Conservation (phyloP, 495 filamentous ascomycete genomes). For the Aspergillus hancockii region DNA sequence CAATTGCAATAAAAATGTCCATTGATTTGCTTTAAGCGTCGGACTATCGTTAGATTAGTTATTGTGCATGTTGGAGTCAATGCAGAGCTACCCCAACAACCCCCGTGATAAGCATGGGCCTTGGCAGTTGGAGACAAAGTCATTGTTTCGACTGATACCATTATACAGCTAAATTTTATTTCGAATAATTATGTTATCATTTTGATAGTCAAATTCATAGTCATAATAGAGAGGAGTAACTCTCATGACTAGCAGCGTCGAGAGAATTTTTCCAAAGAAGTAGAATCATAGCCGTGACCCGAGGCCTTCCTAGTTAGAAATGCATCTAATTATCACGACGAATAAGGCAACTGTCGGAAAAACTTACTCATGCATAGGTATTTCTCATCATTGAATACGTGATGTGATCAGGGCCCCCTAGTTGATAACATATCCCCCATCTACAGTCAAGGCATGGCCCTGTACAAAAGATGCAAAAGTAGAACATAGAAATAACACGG, state of each 20-base stretch:
- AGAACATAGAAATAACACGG: constrained; percentile 50
- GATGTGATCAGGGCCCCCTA: constrained; percentile 5
- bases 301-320: no score
- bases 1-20: not conserved
- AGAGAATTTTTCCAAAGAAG: no score
- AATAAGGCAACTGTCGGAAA: no score
- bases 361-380: not conserved
- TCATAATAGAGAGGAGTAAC: no score
- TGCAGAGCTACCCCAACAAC: constrained; percentile 7
- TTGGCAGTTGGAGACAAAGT: constrained; percentile 15
- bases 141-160: not conserved
- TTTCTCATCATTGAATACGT: not conserved
- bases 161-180: no score
- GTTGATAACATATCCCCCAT: constrained; percentile 53
- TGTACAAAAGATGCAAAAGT: constrained; percentile 52
- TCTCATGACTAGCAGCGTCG: no score
- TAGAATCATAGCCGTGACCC: no score
- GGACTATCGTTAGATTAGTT: not conserved
- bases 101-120: constrained; percentile 8
- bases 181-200: not conserved
- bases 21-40: not conserved
- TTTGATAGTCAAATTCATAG: not conserved
- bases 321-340: no score
- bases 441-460: constrained; percentile 52
- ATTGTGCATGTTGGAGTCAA: constrained; percentile 4